These are phyloP conservation scores for Pythium folliculosum DNA, from an alignment of 352 stramenopile species.

Conservation along the genomic window DNA sequence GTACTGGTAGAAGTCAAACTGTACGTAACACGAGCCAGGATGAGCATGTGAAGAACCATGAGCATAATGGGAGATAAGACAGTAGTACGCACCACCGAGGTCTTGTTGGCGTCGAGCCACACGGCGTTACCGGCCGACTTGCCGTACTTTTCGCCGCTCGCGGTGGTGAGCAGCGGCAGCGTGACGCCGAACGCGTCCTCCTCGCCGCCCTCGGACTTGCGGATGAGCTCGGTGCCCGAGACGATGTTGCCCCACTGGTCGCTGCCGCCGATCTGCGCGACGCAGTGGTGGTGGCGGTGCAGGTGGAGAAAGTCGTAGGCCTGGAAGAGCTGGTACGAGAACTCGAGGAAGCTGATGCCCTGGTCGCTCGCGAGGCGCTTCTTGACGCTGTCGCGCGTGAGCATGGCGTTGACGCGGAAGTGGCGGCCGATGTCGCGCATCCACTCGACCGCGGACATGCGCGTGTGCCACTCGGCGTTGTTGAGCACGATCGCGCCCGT, in stretches of 20 bases:
- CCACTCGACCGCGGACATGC: conserved; percentile 96
- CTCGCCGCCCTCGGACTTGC: conserved; percentile 68
- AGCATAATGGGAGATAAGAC: background rate
- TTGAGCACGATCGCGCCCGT: conserved; percentile 96
- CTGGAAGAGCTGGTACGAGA: conserved; percentile 99
- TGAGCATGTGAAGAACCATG: background rate
- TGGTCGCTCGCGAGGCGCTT: conserved; percentile 94
- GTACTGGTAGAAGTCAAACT: conserved; percentile 95
- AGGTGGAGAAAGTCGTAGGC: conserved; percentile 99
- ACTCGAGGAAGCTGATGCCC: conserved; percentile 98
- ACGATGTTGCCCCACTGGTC: conserved; percentile 99
- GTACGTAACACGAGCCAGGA: conserved; percentile 76
- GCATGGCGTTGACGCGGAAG: conserved; percentile 99
- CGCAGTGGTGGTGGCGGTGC: conserved; percentile 86
- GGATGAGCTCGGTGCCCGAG: conserved; percentile 95
- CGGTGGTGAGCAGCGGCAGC: conserved; percentile 96
- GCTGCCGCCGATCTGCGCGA: conserved; percentile 97
- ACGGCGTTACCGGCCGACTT: conserved; percentile 98
- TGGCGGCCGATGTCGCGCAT: conserved; percentile 95
- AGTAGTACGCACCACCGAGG: conserved; percentile 90
- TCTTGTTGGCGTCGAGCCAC: conserved; percentile 96
- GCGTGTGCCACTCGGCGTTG: conserved; percentile 97
- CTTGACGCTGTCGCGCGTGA: conserved; percentile 97
- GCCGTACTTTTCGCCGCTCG: conserved; percentile 98
- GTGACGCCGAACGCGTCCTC: conserved; percentile 94